Evolutionary conservation across 2,329 filamentous ascomycete species (phyloP), one percentile per base, ranked within the genome.

Genomic region (Simplicillium aogashimaense): DNA sequence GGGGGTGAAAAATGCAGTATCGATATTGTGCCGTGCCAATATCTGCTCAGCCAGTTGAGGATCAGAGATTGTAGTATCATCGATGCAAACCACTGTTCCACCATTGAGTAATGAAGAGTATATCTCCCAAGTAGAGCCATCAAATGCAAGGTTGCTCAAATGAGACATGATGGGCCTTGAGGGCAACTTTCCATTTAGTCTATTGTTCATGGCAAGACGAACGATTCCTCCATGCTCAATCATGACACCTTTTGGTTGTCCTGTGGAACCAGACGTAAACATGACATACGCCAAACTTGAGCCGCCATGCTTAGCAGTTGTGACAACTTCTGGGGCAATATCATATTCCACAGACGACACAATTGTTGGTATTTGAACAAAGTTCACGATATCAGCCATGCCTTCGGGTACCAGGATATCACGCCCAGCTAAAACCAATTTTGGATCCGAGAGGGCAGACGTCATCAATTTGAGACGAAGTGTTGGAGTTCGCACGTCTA

Each of bases 241-340:
- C 43, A 70, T 61, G 17, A 72, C 67, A 28, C 69, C 69, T 53
- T 72, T 72, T 9, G 69, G 69, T 20, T 56, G 55, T 7, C 69
- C 69, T 2, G 69, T 72, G 13, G 66, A 71, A 14, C 69, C 69
- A 10, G 68, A 72, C 15, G 69, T 72, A 48, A 70, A 72, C 50
- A 72, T 67, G 45, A 70, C 66, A 18, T 54, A 53, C 2, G 47
- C 47, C 14, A 50, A 45, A 28, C 43, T 47, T 9, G 20, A 25
- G 20, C 20, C 20, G 2, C 28, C 38, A 6, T 36, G 14, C 8
- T 36, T 34, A 8, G 44, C 41, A 9, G 2, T 4, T 12, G 30
- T 15, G 8, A 3, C 11, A 25, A 25, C 6, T 25, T 5, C 9
- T 10, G 17, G 3, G 4, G 3, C 4, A 28, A 17, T 13, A 2